Base-by-base conservation (phyloP, 441 rosid genomes). In the Omphalea diandra region DNA sequence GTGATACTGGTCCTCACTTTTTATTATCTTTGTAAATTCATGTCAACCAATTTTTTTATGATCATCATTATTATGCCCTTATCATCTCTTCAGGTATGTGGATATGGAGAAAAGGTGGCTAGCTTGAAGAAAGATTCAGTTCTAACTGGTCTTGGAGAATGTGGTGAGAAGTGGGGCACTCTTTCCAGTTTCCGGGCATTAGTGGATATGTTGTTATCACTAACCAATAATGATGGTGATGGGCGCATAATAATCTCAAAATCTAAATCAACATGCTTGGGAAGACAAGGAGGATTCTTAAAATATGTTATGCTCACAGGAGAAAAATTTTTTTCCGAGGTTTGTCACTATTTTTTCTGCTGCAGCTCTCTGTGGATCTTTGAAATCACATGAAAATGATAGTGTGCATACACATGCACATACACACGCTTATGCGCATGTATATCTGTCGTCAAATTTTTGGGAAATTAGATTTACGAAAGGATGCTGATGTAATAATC, bases 241-340 rank as follows among this genome's bases (percentile, higher is more conserved):
- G 99, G 98, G 71, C 82, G 95, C 73, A 79, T 95, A 69, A 89
- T 95, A 82, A 84, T 95, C 77, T 93, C 99, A 60, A 89, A 77
- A 80, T 67, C 76, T 58, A 83, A 72, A 73, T 56, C 82, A 47
- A 67, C 83, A 52, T 66, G 76, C 81, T 73, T 80, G 33, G 90
- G 82, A 76, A 78, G 69, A 71, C 83, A 76, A 70, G 96, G 79
- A 69, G 91, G 92, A 70, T 85, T 56, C 79, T 63, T 95, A 40
- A 93, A 95, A 82, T 95, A 87, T 80, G 92, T 93, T 55, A 95
- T 90, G 99, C 91, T 93, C 70, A 87, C 95, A 6, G 99, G 96
- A 56, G 88, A 90, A 49, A 93, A 89, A 81, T 82, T 93, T 67
- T 95, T 93, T 61, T 87, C 93, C 0, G 95, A 95, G 99, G 99